These are phyloP conservation scores for Samsoniella hepiali DNA, from an alignment of 2,329 filamentous ascomycete species.

Conservation along the genomic window DNA sequence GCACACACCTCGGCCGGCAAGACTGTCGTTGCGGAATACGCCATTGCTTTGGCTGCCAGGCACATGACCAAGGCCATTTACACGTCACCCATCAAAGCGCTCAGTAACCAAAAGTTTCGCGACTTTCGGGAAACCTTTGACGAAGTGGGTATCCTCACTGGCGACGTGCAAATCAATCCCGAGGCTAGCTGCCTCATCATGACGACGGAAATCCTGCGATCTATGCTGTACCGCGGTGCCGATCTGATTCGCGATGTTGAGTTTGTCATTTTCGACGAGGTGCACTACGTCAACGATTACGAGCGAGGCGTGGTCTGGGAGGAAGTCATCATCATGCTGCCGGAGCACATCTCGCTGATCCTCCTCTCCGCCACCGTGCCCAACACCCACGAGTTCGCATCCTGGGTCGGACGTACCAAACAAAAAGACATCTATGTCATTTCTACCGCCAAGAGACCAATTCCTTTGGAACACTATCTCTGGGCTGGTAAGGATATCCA, in stretches of 20 bases:
- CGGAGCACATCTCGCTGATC: slow-evolving; percentile 94
- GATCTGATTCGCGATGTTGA: slow-evolving; percentile 96
- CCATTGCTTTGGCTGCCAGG: slow-evolving; percentile 91
- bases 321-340: slow-evolving; percentile 99
- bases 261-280: slow-evolving; percentile 98
- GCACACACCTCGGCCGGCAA: slow-evolving; percentile 97
- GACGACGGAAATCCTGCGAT: slow-evolving; percentile 96
- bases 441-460: slow-evolving; percentile 90
- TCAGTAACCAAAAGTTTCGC: slow-evolving; percentile 98
- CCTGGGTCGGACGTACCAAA: slow-evolving; percentile 96
- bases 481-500: slow-evolving; percentile 92
- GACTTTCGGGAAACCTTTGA: slow-evolving; percentile 90
- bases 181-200: slow-evolving; percentile 98
- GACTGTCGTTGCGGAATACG: slow-evolving; percentile 97
- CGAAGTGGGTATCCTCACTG: slow-evolving; percentile 94
- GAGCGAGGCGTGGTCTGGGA: slow-evolving; percentile 98
- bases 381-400: slow-evolving; percentile 96
- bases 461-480: slow-evolving; percentile 91
- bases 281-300: slow-evolving; percentile 96
- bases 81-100: slow-evolving; percentile 95
- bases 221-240: slow-evolving; percentile 95
- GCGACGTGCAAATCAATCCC: slow-evolving; percentile 95
- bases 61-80: slow-evolving; percentile 99
- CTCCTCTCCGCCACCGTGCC: slow-evolving; percentile 93
- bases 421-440: slow-evolving; percentile 99